Base-by-base conservation (phyloP, 148 eudicot species). In the Heliosperma pusillum region DNA sequence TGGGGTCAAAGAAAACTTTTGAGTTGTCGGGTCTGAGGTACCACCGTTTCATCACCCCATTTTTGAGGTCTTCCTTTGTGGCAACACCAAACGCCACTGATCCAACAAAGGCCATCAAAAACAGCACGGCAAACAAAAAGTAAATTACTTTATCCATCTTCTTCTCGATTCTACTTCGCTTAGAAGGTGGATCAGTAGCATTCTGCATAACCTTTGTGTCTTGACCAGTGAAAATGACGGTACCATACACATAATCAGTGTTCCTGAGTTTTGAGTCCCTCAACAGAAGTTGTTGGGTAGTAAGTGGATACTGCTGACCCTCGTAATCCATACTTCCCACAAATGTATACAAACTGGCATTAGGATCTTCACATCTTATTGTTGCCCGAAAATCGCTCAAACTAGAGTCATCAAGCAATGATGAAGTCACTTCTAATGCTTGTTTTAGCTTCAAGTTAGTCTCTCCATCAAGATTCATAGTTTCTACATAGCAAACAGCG, bases 401-500 rank as follows among this genome's bases (percentile, higher is more conserved):
- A 70, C 75, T 66, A 10, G 82, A 74, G 73, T 92, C 93, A 11
- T 90, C 94, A 1, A 80, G 74, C 65, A 92, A 75, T 10, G 84
- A 76, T 61, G 97, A 86, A 75, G 99, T 89, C 72, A 72, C 90
- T 24, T 90, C 96, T 69, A 88, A 83, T 2, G 89, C 96, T 80
- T 95, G 99, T 76, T 92, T 95, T 56, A 95, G 86, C 80, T 95
- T 95, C 80, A 95, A 75, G 80, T 95, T 95, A 21, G 99, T 95
- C 76, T 95, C 99, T 10, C 99, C 99, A 76, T 95, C 99, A 67
- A 95, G 97, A 72, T 95, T 95, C 99, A 90, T 95, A n/a, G 99
- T 95, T 79, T 95, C 99, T 20, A 95, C 96, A 72, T 95, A 95
- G 80, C 94, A 95, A 13, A 92, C 80, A 2, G 88, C 90, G 80